Base-by-base conservation (phyloP, 2,329 filamentous ascomycete genomes). In the Aureobasidium namibiae region DNA sequence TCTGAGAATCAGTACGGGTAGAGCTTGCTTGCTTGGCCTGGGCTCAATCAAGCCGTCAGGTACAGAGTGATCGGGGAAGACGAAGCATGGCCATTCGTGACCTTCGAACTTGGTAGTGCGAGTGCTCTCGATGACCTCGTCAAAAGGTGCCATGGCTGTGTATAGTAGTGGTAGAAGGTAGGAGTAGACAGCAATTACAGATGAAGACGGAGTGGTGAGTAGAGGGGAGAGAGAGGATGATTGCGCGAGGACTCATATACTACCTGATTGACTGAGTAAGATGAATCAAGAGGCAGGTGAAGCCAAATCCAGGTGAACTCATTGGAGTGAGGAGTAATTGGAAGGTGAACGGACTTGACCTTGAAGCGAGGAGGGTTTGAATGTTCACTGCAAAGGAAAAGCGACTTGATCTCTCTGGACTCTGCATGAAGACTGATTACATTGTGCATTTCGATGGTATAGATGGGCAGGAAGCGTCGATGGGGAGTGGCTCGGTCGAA, bases 61-160 rank as follows among this genome's bases (percentile, higher is more conserved):
- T 2, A 57, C 54, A n/a, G 42, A 36, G 24, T 46, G 42, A 13
- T 57, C 54, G 3, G 54, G 54, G 11, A 57, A 57, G 10, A 57
- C 42, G 29, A 57, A 57, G 23, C 18, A 33, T 21, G 54, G 54
- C 54, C 54, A 57, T 1, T 23, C 8, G 8, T 29, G 16, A 9
- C 34, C 54, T 7, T 57, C n/a, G 21, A 46, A 13, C 2, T 38
- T 21, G 21, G 33, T 29, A 14, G 48, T 7, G 16, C 54, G 36
- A 5, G 6, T 26, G 23, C 16, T 46, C 11, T 57, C 54, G 14
- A 57, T 48, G n/a, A 57, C n/a, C n/a, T n/a, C n/a, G n/a, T n/a
- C n/a, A n/a, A n/a, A n/a, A n/a, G n/a, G n/a, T n/a, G n/a, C n/a
- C n/a, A n/a, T n/a, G n/a, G n/a, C n/a, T n/a, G n/a, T n/a, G n/a